A percentile compares a stretch with the other conserved stretches of the same genome.
Conservation (phyloP, 495 filamentous ascomycete genomes). For the Annulohypoxylon nitens region DNA sequence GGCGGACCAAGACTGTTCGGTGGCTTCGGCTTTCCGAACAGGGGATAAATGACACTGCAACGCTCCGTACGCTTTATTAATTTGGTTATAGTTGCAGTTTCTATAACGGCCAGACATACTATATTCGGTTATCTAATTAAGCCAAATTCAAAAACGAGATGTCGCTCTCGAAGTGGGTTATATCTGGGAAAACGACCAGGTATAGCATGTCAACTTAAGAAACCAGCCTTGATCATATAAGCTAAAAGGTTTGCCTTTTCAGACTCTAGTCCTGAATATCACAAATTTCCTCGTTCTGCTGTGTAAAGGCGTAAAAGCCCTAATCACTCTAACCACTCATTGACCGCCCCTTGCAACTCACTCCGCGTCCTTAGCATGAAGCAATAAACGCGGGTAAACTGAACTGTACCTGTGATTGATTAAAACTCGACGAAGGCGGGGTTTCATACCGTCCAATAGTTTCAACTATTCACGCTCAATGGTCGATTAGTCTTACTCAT, state of each 20-base stretch:
- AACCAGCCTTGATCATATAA: constrained; percentile 20
- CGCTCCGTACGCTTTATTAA: constrained; percentile 3
- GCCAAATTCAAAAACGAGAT: constrained; percentile 20
- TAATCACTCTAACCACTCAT: neutral
- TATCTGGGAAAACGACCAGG: neutral
- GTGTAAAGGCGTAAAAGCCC: no score
- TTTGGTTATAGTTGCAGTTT: constrained; percentile 16
- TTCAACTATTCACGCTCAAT: constrained; percentile 1
- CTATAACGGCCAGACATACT: constrained; percentile 12
- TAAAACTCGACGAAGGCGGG: constrained; percentile 14
- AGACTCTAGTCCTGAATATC: constrained; percentile 7
- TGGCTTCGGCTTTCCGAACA: constrained; percentile 24
- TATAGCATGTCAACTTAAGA: constrained; percentile 6
- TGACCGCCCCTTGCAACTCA: neutral
- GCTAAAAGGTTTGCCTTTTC: neutral
- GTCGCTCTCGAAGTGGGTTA: constrained; percentile 26
- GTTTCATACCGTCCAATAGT: constrained; percentile 10
- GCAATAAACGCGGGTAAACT: constrained; percentile 26
- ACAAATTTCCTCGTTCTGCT: neutral
- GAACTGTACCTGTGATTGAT: constrained; percentile 16
- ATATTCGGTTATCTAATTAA: constrained; percentile 8
- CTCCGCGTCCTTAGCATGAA: constrained; percentile 9
- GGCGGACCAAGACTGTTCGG: constrained; percentile 5
- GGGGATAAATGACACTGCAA: constrained; percentile 22
- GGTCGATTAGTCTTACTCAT: constrained; percentile 12